Evolutionary conservation across 768 basidiomycete species (phyloP).

Genomic region (Mycena belliarum): DNA sequence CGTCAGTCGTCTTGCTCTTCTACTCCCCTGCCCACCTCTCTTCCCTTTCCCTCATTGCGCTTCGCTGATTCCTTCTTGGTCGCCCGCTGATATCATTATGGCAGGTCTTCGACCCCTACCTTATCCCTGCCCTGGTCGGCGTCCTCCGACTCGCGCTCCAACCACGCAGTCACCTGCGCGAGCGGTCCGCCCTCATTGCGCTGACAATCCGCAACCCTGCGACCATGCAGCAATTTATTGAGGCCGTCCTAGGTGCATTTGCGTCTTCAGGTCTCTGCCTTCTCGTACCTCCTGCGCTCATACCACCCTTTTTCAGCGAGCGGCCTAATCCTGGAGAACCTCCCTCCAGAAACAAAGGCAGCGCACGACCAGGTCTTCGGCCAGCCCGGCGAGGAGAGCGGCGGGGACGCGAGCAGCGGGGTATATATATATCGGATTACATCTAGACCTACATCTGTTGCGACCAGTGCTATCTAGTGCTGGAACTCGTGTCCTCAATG

Average conservation of each 20-base stretch:
- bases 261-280: too few relatives aligned
- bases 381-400: constrained; percentile 31
- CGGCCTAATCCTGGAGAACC: constrained; percentile 28
- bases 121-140: constrained; percentile 58
- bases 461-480: too few relatives aligned
- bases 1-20: background rate
- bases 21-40: too few relatives aligned
- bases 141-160: constrained; percentile 49
- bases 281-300: background rate
- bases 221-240: constrained; percentile 48
- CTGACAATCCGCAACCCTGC: constrained; percentile 57
- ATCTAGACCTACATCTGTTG: too few relatives aligned
- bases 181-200: constrained; percentile 44
- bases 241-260: constrained; percentile 28
- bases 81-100: background rate
- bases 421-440: constrained; percentile 50
- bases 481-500: too few relatives aligned
- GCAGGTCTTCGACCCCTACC: constrained; percentile 69
- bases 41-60: too few relatives aligned
- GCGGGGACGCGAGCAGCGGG: constrained; percentile 33
- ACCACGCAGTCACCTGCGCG: background rate
- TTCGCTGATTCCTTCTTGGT: too few relatives aligned
- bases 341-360: constrained; percentile 25
- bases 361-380: constrained; percentile 23
- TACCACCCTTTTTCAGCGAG: constrained; percentile 7